Conservation (phyloP, 1,284 basidiomycete species). For the Meira nashicola region DNA sequence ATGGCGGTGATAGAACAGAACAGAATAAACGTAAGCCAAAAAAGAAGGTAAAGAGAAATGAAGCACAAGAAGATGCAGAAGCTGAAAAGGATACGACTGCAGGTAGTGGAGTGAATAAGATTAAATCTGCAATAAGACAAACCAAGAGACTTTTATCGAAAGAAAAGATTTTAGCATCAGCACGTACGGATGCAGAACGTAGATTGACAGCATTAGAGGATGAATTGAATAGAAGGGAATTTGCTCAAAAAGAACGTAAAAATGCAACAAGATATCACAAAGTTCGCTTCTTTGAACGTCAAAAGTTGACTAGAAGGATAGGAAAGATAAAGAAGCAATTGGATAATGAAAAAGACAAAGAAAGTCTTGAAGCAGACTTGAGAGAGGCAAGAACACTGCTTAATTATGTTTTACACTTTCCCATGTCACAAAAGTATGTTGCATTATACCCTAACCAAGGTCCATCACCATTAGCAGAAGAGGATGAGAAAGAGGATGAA, state of each 20-base stretch:
- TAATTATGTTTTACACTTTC: conserved; percentile 14
- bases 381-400: conserved; percentile 11
- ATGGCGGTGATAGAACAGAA: too few species aligned
- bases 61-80: background rate
- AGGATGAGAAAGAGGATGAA: conserved; percentile 17
- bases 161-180: conserved; percentile 29
- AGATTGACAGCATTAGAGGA: conserved; percentile 27
- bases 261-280: conserved; percentile 27
- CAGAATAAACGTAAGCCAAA: too few species aligned
- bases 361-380: conserved; percentile 4
- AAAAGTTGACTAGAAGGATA: conserved; percentile 8
- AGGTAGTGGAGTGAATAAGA: conserved; percentile 18
- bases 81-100: background rate
- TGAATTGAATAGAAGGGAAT: conserved; percentile 21
- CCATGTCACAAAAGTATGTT: conserved; percentile 23
- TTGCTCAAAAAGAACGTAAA: conserved; percentile 21
- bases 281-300: conserved; percentile 29
- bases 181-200: conserved; percentile 38
- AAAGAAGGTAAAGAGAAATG: background rate
- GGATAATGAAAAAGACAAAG: conserved; percentile 9
- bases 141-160: conserved; percentile 35
- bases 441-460: conserved; percentile 26
- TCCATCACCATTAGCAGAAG: too few species aligned
- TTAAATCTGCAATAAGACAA: conserved; percentile 35
- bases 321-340: conserved; percentile 13